Percentiles rank a stretch among this genome's conserved stretches.
phyloP scores from a whole-genome alignment of 2,329 filamentous ascomycete genomes.

The Lasiodiplodia hormozganensis region DNA sequence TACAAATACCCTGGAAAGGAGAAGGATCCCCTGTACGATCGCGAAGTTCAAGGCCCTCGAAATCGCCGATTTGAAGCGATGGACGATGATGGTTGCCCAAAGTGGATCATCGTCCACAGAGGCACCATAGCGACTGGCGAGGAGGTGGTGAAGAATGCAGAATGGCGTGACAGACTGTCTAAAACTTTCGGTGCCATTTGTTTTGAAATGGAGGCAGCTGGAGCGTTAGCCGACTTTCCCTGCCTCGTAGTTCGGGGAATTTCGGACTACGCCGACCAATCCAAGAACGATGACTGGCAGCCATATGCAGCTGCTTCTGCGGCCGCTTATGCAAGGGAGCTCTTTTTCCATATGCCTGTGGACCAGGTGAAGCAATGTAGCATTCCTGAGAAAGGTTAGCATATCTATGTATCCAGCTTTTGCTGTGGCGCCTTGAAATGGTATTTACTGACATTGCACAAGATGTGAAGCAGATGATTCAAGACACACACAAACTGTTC shows the following conservation, averaged over 20 bases:
- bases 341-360: conserved; percentile 28
- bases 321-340: conserved; percentile 35
- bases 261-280: conserved; percentile 38
- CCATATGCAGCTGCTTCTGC: conserved; percentile 33
- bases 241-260: conserved; percentile 39
- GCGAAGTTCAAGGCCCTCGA: too few species aligned
- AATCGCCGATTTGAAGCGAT: not conserved
- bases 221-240: conserved; percentile 35
- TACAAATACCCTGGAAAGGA: conserved; percentile 8
- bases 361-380: not conserved
- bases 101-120: not conserved
- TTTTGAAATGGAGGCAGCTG: conserved; percentile 32
- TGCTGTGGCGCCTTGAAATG: too few species aligned
- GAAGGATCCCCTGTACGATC: not conserved
- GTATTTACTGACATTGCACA: fast-evolving
- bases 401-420: not conserved
- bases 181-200: conserved; percentile 28
- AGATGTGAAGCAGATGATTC: not conserved
- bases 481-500: too few species aligned
- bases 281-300: conserved; percentile 38
- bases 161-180: not conserved
- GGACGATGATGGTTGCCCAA: not conserved
- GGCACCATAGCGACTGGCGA: not conserved
- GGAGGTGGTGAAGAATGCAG: not conserved
- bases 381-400: not conserved